A percentile compares a stretch with the other conserved stretches of the same genome.
phyloP scores from a whole-genome alignment of 768 basidiomycete species.

The Psilocybe cubensis region DNA sequence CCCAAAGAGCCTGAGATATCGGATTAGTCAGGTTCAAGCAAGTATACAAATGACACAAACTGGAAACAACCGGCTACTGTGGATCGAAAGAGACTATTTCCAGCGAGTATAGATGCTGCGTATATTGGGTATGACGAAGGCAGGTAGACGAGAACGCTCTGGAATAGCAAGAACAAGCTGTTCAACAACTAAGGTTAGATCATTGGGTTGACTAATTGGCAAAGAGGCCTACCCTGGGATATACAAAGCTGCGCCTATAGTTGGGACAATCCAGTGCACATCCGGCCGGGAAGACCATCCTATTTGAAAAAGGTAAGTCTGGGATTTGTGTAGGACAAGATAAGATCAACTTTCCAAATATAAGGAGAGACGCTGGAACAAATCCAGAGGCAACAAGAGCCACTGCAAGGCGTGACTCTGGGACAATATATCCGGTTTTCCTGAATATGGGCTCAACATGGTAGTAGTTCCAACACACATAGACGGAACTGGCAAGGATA shows the following conservation, averaged over 20 bases:
- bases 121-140: neutral
- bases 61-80: neutral
- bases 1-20: neutral
- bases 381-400: neutral
- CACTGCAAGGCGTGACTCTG: neutral
- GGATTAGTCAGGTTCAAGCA: neutral
- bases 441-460: neutral
- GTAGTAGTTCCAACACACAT: neutral
- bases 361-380: neutral
- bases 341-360: neutral
- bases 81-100: neutral
- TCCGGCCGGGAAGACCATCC: neutral
- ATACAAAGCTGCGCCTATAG: neutral
- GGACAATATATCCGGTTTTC: neutral
- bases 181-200: neutral
- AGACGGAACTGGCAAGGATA: neutral
- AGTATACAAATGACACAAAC: neutral
- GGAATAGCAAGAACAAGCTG: neutral
- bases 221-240: neutral
- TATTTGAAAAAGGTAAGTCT: neutral
- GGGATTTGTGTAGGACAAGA: neutral
- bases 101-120: neutral
- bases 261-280: neutral
- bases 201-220: neutral
- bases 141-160: neutral